Conservation (phyloP, 2,329 filamentous ascomycete species). For the Colletotrichum costaricense region DNA sequence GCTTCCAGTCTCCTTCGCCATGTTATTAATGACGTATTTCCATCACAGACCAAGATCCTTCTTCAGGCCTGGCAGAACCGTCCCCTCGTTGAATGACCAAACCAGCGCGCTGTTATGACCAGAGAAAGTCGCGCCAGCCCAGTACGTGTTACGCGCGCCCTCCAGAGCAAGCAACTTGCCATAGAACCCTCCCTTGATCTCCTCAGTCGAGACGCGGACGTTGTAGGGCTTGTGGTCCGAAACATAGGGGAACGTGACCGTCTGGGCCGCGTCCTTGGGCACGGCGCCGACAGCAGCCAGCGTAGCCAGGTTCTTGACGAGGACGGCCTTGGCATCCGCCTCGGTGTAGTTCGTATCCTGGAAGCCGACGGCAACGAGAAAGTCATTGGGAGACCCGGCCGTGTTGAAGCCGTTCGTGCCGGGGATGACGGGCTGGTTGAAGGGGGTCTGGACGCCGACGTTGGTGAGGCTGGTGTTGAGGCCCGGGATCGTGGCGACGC, state of each 20-base stretch:
- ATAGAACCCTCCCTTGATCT: conserved; percentile 48
- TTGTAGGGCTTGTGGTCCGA: conserved; percentile 44
- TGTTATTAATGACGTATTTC: neutral
- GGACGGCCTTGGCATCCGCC: conserved; percentile 32
- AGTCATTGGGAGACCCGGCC: conserved; percentile 30
- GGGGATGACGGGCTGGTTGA: conserved; percentile 35
- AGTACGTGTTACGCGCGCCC: conserved; percentile 49
- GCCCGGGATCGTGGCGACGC: conserved; percentile 43
- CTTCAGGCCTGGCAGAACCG: conserved; percentile 25
- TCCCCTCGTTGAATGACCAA: conserved; percentile 23
- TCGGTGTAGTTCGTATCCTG: conserved; percentile 23
- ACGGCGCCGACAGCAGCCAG: conserved; percentile 23
- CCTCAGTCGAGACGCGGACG: conserved; percentile 41
- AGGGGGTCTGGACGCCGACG: conserved; percentile 25
- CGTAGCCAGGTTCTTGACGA: conserved; percentile 27
- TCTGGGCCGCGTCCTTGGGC: conserved; percentile 23
- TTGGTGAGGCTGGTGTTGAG: conserved; percentile 40
- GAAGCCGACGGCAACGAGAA: conserved; percentile 36
- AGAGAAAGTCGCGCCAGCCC: conserved; percentile 44
- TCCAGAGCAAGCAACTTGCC: conserved; percentile 46
- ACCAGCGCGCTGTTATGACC: conserved; percentile 29
- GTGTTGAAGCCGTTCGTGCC: conserved; percentile 37
- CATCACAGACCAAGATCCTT: conserved; percentile 24
- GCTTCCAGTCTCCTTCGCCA: neutral
- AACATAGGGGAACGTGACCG: conserved; percentile 35